These are phyloP conservation scores for Ambrosiella cleistominuta DNA, from an alignment of 2,329 filamentous ascomycete genomes.

Conservation along the genomic window DNA sequence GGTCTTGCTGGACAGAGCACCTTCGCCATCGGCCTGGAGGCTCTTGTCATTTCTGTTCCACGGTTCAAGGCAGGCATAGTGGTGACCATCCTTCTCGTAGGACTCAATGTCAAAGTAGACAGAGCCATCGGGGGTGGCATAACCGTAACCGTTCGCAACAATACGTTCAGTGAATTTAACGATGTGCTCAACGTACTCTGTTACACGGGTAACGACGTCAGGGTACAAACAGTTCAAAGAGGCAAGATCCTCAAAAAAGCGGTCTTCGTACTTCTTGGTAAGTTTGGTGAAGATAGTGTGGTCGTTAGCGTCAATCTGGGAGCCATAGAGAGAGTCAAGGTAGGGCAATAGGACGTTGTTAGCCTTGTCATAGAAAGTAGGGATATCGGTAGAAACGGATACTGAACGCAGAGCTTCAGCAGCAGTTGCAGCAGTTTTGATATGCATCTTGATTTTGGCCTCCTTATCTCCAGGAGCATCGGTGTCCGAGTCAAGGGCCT, in stretches of 20 bases:
- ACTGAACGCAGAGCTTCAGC: constrained; percentile 17
- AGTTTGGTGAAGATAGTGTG: constrained; percentile 70
- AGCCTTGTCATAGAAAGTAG: constrained; percentile 34
- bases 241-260: constrained; percentile 78
- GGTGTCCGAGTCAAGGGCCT: constrained; percentile 36
- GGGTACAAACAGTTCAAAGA: constrained; percentile 70
- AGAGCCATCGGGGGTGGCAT: constrained; percentile 55
- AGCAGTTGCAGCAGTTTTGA: constrained; percentile 43
- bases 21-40: constrained; percentile 76
- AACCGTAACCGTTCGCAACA: constrained; percentile 72
- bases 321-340: constrained; percentile 53
- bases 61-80: constrained; percentile 70
- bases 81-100: constrained; percentile 70
- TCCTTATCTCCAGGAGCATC: constrained; percentile 53
- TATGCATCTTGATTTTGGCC: constrained; percentile 80
- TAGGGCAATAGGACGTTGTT: constrained; percentile 63
- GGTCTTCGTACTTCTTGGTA: constrained; percentile 69
- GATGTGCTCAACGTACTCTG: constrained; percentile 78
- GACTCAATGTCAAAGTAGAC: constrained; percentile 86
- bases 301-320: constrained; percentile 42
- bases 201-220: constrained; percentile 73
- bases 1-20: constrained; percentile 48
- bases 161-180: constrained; percentile 69
- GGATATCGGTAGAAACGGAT: constrained; percentile 27
- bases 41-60: constrained; percentile 72